phyloP scores from a whole-genome alignment of 2,329 filamentous ascomycete species.

The Alternaria sp. region DNA sequence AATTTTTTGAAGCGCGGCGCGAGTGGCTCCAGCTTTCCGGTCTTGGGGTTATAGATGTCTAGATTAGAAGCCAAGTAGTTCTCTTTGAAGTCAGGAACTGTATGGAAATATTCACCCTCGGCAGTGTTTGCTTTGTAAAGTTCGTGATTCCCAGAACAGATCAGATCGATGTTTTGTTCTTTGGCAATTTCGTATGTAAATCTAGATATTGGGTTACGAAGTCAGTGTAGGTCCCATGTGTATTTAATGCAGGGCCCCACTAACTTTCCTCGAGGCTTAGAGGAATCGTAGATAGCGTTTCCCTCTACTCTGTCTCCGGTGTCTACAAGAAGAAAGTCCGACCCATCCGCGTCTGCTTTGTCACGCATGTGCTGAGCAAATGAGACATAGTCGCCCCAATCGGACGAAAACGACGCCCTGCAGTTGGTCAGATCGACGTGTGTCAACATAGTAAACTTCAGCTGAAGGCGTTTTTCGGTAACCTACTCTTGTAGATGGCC shows the following conservation, averaged over 20 bases:
- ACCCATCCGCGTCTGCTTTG: constrained; percentile 78
- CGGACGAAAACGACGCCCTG: constrained; percentile 88
- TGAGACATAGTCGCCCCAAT: constrained; percentile 98
- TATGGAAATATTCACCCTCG: constrained; percentile 77
- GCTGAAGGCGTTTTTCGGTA: neutral
- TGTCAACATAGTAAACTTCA: neutral
- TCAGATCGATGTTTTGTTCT: constrained; percentile 81
- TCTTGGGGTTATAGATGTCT: constrained; percentile 80
- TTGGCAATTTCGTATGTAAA: constrained; percentile 89
- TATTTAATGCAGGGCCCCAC: neutral
- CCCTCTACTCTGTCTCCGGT: constrained; percentile 94
- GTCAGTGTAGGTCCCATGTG: neutral
- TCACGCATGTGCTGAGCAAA: constrained; percentile 84
- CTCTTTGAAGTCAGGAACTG: constrained; percentile 81
- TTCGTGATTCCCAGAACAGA: constrained; percentile 94
- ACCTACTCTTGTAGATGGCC: constrained; percentile 89
- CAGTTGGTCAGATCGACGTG: constrained; percentile 12
- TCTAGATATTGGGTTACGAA: neutral
- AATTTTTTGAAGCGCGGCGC: constrained; percentile 88
- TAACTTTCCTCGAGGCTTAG: constrained; percentile 77
- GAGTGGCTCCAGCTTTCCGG: constrained; percentile 75
- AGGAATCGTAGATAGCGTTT: constrained; percentile 93
- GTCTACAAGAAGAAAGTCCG: constrained; percentile 91
- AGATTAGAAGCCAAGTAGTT: constrained; percentile 92
- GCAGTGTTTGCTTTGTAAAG: constrained; percentile 84